These are phyloP conservation scores for Chaetomium globosum DNA, from an alignment of 2,329 filamentous ascomycete genomes.

Conservation along the genomic window DNA sequence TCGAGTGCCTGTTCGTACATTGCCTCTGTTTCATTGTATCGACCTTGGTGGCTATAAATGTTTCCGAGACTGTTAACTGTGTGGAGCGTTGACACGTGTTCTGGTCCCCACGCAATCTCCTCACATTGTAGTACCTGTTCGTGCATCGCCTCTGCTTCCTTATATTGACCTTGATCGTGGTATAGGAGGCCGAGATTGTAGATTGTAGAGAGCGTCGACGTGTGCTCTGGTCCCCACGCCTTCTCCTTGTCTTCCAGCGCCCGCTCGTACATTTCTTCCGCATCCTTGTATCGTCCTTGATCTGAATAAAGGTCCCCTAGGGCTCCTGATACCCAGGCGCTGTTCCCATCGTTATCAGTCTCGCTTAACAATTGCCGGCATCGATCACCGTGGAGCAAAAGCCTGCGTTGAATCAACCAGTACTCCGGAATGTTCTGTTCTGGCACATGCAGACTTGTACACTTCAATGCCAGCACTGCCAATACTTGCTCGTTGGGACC, in stretches of 20 bases:
- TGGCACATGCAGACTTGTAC: slow-evolving; percentile 2
- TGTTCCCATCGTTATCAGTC: neutral
- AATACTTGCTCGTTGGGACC: neutral
- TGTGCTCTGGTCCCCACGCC: slow-evolving; percentile 3
- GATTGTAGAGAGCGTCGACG: slow-evolving; percentile 16
- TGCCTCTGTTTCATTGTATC: slow-evolving; percentile 5
- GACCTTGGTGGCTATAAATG: slow-evolving; percentile 13
- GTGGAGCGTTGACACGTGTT: slow-evolving; percentile 11
- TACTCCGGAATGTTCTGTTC: neutral
- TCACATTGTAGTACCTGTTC: slow-evolving; percentile 4
- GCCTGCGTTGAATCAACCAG: slow-evolving; percentile 9
- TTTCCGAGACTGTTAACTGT: slow-evolving; percentile 16
- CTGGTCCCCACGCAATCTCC: slow-evolving; percentile 10
- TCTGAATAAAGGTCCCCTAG: slow-evolving; percentile 8
- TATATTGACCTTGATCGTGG: neutral
- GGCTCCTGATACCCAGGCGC: neutral
- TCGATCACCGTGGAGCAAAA: slow-evolving; percentile 11
- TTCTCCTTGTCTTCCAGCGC: slow-evolving; percentile 14
- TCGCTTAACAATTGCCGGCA: slow-evolving; percentile 2
- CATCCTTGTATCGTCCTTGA: slow-evolving; percentile 10
- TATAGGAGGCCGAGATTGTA: slow-evolving; percentile 20
- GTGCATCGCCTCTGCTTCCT: slow-evolving; percentile 15
- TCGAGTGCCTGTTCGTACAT: slow-evolving; percentile 10
- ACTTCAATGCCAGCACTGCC: slow-evolving; percentile 4
- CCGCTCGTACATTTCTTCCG: slow-evolving; percentile 18